Conservation (phyloP, 2,329 filamentous ascomycete species). For the Ophiostoma tasmaniense region DNA sequence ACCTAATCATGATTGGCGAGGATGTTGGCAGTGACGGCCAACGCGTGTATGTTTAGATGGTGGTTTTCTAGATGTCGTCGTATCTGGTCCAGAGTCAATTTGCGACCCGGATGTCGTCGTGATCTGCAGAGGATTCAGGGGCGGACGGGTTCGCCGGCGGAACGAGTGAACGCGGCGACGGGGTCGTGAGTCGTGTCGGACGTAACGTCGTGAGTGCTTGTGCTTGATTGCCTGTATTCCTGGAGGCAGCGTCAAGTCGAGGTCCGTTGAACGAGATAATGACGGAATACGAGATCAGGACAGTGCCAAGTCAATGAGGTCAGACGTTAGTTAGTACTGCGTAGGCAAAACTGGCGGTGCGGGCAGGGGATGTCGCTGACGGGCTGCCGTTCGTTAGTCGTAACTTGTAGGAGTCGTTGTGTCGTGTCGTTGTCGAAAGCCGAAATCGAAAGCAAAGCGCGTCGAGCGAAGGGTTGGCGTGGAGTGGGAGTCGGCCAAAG, state of each 20-base stretch:
- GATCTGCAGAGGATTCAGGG: not conserved
- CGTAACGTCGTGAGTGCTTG: not conserved
- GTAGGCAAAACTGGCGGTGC: not conserved
- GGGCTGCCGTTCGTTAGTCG: not conserved
- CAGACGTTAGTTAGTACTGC: not conserved
- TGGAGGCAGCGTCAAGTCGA: not conserved
- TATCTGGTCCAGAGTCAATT: not conserved
- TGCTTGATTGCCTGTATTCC: not conserved
- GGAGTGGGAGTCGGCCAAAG: not conserved
- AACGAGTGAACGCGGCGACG: not conserved
- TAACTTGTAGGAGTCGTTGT: not conserved
- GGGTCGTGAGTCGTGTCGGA: not conserved
- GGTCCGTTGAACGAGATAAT: not conserved
- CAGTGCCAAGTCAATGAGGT: slow-evolving; percentile 2
- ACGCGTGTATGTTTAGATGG: not conserved
- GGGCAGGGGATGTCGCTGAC: not conserved
- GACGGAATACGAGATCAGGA: not conserved
- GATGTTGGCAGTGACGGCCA: slow-evolving; percentile 8
- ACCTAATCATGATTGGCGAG: slow-evolving; percentile 15
- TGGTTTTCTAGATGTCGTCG: not conserved
- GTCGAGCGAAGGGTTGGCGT: not conserved
- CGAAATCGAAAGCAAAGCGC: not conserved
- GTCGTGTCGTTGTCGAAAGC: not conserved
- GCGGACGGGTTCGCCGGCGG: not conserved
- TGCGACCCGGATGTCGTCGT: not conserved